phyloP scores from a whole-genome alignment of 352 stramenopile genomes.

The Achlya hypogyna region DNA sequence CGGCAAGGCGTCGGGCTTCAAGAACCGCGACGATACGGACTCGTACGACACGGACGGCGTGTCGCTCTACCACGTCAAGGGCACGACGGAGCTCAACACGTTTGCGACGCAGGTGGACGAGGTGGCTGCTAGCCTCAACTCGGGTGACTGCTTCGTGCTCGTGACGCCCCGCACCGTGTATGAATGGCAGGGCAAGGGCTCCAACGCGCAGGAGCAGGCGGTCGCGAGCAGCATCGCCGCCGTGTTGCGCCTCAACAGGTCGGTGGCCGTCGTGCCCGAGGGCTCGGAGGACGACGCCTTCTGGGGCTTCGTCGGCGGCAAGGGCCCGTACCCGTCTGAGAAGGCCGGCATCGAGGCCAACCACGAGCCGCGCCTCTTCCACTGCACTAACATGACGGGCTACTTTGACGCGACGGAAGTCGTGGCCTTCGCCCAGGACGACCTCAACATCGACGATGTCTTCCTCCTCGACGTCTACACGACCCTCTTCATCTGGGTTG shows the following conservation, averaged over 20 bases:
- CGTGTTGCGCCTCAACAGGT: conserved; percentile 46
- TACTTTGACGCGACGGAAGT: conserved; percentile 83
- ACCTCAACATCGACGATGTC: conserved; percentile 87
- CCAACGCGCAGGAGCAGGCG: conserved; percentile 50
- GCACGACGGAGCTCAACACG: conserved; percentile 79
- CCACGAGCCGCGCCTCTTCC: conserved; percentile 80
- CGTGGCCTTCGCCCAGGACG: conserved; percentile 82
- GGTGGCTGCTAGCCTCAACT: conserved; percentile 76
- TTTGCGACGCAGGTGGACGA: conserved; percentile 75
- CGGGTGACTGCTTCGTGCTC: conserved; percentile 79
- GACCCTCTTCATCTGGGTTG: conserved; percentile 87
- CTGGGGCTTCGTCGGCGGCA: conserved; percentile 78
- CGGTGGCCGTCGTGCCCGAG: conserved; percentile 41
- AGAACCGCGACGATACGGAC: conserved; percentile 67
- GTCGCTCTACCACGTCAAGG: conserved; percentile 87
- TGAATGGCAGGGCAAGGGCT: conserved; percentile 65
- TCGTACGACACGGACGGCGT: conserved; percentile 83
- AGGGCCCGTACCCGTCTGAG: conserved; percentile 56
- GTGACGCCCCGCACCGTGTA: conserved; percentile 64
- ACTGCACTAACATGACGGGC: conserved; percentile 83
- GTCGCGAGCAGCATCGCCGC: conserved; percentile 50
- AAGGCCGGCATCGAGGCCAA: conserved; percentile 57
- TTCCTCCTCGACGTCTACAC: conserved; percentile 88
- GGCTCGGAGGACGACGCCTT: conserved; percentile 67
- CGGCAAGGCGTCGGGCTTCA: conserved; percentile 84